Percentiles rank a stretch among this genome's conserved stretches.
Evolutionary conservation across 108 stramenopile genomes (phyloP).

Genomic region (Ochromonas danica): DNA sequence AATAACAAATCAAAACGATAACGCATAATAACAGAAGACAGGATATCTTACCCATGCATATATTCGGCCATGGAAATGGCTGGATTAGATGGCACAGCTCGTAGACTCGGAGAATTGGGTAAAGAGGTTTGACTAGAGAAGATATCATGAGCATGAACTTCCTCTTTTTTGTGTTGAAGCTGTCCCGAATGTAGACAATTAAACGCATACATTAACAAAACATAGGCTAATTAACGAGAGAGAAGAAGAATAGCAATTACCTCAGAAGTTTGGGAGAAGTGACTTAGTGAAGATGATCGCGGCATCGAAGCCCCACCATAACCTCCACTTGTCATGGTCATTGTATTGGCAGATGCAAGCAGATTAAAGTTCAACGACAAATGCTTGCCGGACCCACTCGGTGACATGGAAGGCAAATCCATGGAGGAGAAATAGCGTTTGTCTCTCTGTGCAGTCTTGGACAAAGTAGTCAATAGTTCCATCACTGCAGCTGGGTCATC

Average conservation of each 20-base stretch:
- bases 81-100: neutral
- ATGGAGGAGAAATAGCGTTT: neutral
- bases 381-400: neutral
- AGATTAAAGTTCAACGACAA: neutral
- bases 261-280: neutral
- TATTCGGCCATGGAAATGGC: neutral
- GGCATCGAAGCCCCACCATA: too few species aligned
- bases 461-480: conserved; percentile 67
- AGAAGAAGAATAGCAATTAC: neutral
- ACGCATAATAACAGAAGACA: neutral
- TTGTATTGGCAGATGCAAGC: neutral
- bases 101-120: too few species aligned
- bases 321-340: neutral
- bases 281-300: neutral
- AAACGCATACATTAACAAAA: neutral
- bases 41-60: neutral
- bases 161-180: neutral
- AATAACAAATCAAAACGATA: neutral
- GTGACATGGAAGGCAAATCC: neutral
- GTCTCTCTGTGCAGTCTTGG: neutral
- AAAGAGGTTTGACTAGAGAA: neutral
- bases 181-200: neutral
- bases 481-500: conserved; percentile 85
- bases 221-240: neutral
- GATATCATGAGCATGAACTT: neutral